A percentile compares a stretch with the other conserved stretches of the same genome.
phyloP scores from a whole-genome alignment of 2,329 filamentous ascomycete species.

The Ophioceras dolichostomum region DNA sequence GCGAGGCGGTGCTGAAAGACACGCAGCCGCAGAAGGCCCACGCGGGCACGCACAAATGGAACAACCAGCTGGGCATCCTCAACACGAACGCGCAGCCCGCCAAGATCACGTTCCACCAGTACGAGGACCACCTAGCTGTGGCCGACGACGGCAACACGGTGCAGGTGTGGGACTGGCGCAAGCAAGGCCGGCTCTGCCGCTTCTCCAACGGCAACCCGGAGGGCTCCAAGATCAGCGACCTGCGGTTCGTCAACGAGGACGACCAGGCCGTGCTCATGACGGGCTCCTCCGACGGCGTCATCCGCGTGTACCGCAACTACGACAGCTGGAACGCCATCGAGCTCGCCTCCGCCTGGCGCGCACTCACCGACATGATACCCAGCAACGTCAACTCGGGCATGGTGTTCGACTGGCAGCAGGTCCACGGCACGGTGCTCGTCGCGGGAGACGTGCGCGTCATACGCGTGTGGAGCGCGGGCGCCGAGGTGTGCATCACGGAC shows the following conservation, averaged over 20 bases:
- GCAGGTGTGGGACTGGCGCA: conserved; percentile 88
- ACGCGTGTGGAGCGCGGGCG: conserved; percentile 88
- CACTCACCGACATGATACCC: conserved; percentile 83
- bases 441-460: conserved; percentile 94
- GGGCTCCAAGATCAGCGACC: conserved; percentile 84
- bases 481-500: conserved; percentile 85
- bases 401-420: conserved; percentile 98
- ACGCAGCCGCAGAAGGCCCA: conserved; percentile 89
- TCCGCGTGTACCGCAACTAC: conserved; percentile 89
- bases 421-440: conserved; percentile 88
- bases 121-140: conserved; percentile 89
- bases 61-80: conserved; percentile 67
- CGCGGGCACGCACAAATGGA: conserved; percentile 79
- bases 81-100: conserved; percentile 83
- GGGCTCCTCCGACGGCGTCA: conserved; percentile 86
- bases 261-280: conserved; percentile 92
- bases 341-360: conserved; percentile 82
- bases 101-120: conserved; percentile 95
- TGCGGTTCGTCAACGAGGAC: conserved; percentile 97
- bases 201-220: conserved; percentile 93
- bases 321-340: conserved; percentile 66
- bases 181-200: conserved; percentile 58
- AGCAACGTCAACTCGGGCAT: conserved; percentile 91
- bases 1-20: conserved; percentile 82
- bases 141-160: conserved; percentile 89